Evolutionary conservation across 2,329 filamentous ascomycete genomes (phyloP).

Genomic region (Cordyceps cicadae): DNA sequence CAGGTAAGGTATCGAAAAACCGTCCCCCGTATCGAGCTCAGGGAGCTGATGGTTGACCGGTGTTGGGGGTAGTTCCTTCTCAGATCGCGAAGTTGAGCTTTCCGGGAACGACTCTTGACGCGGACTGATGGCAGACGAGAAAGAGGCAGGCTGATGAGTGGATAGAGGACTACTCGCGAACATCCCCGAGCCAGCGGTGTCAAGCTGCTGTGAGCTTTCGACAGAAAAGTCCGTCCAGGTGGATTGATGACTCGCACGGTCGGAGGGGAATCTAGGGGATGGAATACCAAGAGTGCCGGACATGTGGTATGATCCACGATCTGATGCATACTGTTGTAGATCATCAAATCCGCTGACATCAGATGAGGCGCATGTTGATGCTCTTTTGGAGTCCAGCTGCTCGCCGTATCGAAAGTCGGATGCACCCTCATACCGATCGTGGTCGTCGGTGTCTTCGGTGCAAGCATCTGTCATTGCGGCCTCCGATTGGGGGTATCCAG

Average conservation of each 20-base stretch:
- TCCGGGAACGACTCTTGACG: not conserved
- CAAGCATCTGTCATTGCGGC: conserved; percentile 28
- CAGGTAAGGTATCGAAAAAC: conserved; percentile 42
- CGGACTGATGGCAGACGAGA: not conserved
- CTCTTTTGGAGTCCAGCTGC: conserved; percentile 25
- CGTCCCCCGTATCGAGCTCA: conserved; percentile 42
- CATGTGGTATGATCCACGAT: conserved; percentile 24
- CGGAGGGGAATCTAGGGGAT: conserved; percentile 31
- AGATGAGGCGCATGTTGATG: conserved; percentile 34
- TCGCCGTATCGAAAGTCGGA: conserved; percentile 23
- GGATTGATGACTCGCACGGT: conserved; percentile 47
- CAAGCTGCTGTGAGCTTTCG: conserved; percentile 36
- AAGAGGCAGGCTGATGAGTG: not conserved
- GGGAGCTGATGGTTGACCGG: conserved; percentile 33
- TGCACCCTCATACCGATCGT: conserved; percentile 21
- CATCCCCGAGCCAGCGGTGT: conserved; percentile 8
- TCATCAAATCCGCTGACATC: conserved; percentile 25
- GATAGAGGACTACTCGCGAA: conserved; percentile 2
- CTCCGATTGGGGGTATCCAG: conserved; percentile 21
- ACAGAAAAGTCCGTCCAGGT: conserved; percentile 55
- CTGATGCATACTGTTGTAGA: conserved; percentile 19
- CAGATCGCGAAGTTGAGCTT: conserved; percentile 13
- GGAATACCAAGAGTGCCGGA: conserved; percentile 41
- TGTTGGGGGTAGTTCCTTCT: conserved; percentile 19
- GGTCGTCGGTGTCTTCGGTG: conserved; percentile 28